phyloP scores from a whole-genome alignment of 345 rosid genomes.

The Syzygium grande region DNA sequence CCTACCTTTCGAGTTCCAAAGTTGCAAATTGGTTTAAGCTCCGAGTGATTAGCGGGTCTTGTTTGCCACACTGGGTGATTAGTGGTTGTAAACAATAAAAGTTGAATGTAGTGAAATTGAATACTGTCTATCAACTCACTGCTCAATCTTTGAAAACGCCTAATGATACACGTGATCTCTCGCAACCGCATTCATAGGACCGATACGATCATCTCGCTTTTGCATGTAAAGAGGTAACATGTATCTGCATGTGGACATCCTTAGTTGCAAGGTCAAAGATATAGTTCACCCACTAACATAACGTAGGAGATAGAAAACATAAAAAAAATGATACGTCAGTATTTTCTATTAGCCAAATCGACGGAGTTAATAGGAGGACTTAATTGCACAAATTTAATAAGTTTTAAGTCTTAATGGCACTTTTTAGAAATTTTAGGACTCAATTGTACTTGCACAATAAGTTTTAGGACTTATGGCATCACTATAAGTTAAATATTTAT shows the following conservation, averaged over 20 bases:
- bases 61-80: neutral
- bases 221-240: neutral
- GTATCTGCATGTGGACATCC: neutral
- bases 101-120: neutral
- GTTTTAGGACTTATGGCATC: neutral
- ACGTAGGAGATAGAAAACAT: neutral
- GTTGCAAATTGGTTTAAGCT: neutral
- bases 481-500: neutral
- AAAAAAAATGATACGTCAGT: neutral
- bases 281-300: neutral
- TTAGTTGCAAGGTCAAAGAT: neutral
- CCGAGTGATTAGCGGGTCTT: neutral
- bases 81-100: neutral
- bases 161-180: neutral
- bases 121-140: neutral
- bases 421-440: neutral
- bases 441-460: neutral
- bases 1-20: neutral
- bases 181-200: neutral
- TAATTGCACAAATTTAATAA: neutral
- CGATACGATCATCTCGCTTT: neutral
- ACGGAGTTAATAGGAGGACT: rapidly evolving
- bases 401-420: rapidly evolving
- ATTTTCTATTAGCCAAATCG: rapidly evolving
- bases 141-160: neutral